These are phyloP conservation scores for Scytalidium sp. DNA, from an alignment of 2,329 filamentous ascomycete species.

Conservation along the genomic window DNA sequence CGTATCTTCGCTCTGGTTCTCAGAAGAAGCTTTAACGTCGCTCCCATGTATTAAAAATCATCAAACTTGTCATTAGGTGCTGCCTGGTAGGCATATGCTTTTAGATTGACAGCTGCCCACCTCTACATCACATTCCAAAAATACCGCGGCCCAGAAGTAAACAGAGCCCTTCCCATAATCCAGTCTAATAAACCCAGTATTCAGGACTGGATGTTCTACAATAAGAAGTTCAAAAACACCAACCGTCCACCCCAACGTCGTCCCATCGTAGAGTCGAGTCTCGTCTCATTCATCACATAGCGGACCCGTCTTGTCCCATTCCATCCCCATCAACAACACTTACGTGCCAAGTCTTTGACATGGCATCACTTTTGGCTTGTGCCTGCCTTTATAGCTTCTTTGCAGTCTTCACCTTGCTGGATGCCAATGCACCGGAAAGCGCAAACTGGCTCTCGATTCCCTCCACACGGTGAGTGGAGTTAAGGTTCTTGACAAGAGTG, in stretches of 20 bases:
- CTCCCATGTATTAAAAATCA: too few species aligned
- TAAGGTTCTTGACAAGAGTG: conserved; percentile 77
- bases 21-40: too few species aligned
- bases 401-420: conserved; percentile 17
- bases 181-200: neutral
- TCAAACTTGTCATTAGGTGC: too few species aligned
- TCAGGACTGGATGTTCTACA: neutral
- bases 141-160: neutral
- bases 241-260: neutral
- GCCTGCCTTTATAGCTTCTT: neutral
- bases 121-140: too few species aligned
- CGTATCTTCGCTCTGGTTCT: too few species aligned
- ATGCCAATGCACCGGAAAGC: conserved; percentile 57
- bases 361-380: neutral
- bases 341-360: neutral
- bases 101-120: too few species aligned
- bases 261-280: neutral
- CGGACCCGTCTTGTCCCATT: neutral
- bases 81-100: too few species aligned
- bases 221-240: neutral
- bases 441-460: conserved; percentile 65
- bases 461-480: conserved; percentile 74
- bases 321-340: neutral
- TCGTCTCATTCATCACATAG: conserved; percentile 2
- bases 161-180: neutral